phyloP scores from a whole-genome alignment of 306 rosid species.

The Styphnolobium japonicum region DNA sequence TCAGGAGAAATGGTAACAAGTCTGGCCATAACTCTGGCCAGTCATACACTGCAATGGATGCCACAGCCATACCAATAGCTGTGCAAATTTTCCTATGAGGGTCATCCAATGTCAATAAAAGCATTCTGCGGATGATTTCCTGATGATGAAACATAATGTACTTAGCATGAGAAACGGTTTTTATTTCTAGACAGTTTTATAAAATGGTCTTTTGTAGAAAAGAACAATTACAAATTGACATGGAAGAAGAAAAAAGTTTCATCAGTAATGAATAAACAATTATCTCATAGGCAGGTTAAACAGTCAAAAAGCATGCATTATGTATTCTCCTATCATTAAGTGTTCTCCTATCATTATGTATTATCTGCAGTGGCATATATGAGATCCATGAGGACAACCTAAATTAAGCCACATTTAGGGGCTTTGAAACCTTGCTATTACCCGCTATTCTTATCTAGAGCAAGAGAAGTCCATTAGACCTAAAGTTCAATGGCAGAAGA shows the following conservation, averaged over 20 bases:
- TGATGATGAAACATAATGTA: conserved; percentile 35
- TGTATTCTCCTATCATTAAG: not conserved
- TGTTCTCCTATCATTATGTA: not conserved
- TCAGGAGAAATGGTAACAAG: conserved; percentile 72
- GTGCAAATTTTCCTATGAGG: conserved; percentile 88
- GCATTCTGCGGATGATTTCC: conserved; percentile 67
- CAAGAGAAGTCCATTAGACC: not conserved
- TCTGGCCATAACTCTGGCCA: conserved; percentile 98
- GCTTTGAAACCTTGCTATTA: not conserved
- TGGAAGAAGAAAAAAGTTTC: conserved; percentile 9
- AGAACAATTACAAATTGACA: conserved; percentile 2
- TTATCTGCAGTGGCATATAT: not conserved
- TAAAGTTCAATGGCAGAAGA: not conserved
- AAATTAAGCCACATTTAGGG: not conserved
- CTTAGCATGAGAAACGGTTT: conserved; percentile 15
- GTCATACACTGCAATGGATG: conserved; percentile 82
- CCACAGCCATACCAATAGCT: conserved; percentile 93
- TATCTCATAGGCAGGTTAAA: conserved; percentile 2
- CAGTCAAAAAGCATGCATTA: not conserved
- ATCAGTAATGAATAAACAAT: not conserved
- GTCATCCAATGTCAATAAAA: conserved; percentile 77
- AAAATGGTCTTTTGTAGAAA: not conserved
- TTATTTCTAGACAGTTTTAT: not conserved
- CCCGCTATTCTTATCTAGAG: conserved; percentile 6
- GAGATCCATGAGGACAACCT: not conserved